Percentiles rank a stretch among this genome's conserved stretches.
These are phyloP conservation scores for Pseudopediastrum boryanum DNA, from an alignment of 139 green algal genomes.

Conservation along the genomic window DNA sequence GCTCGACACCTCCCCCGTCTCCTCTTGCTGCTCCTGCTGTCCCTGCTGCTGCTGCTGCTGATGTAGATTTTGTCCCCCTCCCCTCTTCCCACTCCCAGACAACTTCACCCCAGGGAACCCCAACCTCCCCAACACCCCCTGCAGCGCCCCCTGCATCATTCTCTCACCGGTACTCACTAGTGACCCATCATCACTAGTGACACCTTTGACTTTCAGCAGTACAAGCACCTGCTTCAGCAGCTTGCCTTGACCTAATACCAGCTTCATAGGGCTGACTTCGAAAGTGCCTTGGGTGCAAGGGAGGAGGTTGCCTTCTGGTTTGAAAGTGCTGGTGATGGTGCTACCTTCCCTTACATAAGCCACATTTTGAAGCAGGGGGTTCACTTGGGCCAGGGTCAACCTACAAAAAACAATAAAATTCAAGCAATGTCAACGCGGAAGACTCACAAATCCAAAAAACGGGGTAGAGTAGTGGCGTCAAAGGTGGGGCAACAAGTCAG, in stretches of 20 bases:
- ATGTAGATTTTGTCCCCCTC: not conserved
- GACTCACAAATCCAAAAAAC: no score
- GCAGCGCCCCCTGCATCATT: not conserved
- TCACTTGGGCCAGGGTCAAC: constrained; percentile 25
- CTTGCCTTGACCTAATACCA: constrained; percentile 17
- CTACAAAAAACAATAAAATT: constrained; percentile 2
- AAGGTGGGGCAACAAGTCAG: not conserved
- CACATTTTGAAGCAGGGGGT: constrained; percentile 27
- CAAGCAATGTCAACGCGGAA: not conserved
- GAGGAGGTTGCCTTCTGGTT: not conserved
- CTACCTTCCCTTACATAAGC: not conserved
- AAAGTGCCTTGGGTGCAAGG: not conserved
- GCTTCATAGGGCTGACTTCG: not conserved
- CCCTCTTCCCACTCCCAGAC: not conserved
- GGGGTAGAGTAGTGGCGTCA: no score
- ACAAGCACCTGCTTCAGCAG: constrained; percentile 17
- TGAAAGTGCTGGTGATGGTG: not conserved
- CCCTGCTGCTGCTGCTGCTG: not conserved
- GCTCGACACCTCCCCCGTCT: not conserved
- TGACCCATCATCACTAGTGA: not conserved
- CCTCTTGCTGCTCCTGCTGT: not conserved
- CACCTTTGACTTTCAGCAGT: constrained; percentile 19
- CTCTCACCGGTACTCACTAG: not conserved
- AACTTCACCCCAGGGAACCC: not conserved
- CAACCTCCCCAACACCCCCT: not conserved